phyloP scores from a whole-genome alignment of 2,329 filamentous ascomycete species.

The Aureobasidium sp. region DNA sequence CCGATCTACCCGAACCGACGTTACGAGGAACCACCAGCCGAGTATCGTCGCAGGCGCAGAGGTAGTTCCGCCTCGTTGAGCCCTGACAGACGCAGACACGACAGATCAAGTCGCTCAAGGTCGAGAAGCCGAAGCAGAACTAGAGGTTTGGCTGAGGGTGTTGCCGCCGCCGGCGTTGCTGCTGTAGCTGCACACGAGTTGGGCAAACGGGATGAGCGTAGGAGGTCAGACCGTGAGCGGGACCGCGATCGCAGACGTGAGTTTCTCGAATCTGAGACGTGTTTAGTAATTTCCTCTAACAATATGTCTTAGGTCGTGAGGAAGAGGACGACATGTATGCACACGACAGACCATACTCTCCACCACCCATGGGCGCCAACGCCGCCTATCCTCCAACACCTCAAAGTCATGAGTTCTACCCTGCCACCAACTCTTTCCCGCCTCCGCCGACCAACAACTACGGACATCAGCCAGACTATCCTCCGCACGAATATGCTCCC shows the following conservation, averaged over 20 bases:
- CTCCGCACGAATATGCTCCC: slow-evolving; percentile 24
- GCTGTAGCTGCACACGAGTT: slow-evolving; percentile 51
- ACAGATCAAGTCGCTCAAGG: slow-evolving; percentile 26
- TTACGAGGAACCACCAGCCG: slow-evolving; percentile 36
- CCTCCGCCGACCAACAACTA: slow-evolving; percentile 33
- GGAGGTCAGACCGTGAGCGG: slow-evolving; percentile 40
- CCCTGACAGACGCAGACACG: slow-evolving; percentile 29
- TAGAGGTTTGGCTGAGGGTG: slow-evolving; percentile 47
- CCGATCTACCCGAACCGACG: slow-evolving; percentile 51
- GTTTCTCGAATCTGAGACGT: slow-evolving; percentile 22
- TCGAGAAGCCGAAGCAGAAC: slow-evolving; percentile 43
- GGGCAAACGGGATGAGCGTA: slow-evolving; percentile 50
- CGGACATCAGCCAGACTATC: slow-evolving; percentile 25
- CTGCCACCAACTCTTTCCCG: slow-evolving; percentile 42
- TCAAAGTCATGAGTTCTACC: slow-evolving; percentile 34
- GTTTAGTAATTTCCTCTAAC: not conserved
- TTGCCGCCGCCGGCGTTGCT: slow-evolving; percentile 51
- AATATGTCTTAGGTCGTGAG: slow-evolving; percentile 19
- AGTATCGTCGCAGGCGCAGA: slow-evolving; percentile 38
- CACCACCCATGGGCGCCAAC: slow-evolving; percentile 31
- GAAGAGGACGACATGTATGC: slow-evolving; percentile 23
- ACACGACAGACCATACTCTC: slow-evolving; percentile 26
- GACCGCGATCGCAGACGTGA: slow-evolving; percentile 37
- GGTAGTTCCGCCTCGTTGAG: slow-evolving; percentile 37
- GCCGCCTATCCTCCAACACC: slow-evolving; percentile 23